A percentile compares a stretch with the other conserved stretches of the same genome.
phyloP scores from a whole-genome alignment of 495 filamentous ascomycete species.

The Cercophora newfieldiana region DNA sequence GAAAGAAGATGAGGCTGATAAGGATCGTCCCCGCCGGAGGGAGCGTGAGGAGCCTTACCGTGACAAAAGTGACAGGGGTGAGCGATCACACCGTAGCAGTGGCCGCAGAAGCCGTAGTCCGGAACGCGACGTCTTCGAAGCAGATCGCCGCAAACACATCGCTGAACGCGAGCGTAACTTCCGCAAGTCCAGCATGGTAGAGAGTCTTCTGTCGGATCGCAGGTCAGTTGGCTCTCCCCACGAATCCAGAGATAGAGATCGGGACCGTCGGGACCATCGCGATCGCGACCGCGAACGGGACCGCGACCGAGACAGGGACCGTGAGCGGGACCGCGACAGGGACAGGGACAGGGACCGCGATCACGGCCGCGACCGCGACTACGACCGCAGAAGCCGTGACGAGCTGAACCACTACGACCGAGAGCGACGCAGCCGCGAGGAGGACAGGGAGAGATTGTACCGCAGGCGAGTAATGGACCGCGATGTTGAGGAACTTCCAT shows the following conservation, averaged over 20 bases:
- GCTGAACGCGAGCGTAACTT: slow-evolving; percentile 86
- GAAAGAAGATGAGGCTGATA: slow-evolving; percentile 82
- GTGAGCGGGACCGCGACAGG: slow-evolving; percentile 25
- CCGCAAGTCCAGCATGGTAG: slow-evolving; percentile 71
- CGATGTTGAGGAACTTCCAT: slow-evolving; percentile 78
- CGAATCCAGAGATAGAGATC: slow-evolving; percentile 49
- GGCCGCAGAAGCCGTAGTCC: slow-evolving; percentile 60
- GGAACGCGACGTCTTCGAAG: slow-evolving; percentile 84
- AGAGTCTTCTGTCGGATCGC: slow-evolving; percentile 57
- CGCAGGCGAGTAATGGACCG: slow-evolving; percentile 78
- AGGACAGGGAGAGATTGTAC: slow-evolving; percentile 82
- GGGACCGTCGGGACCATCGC: slow-evolving; percentile 42
- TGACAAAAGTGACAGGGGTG: slow-evolving; percentile 62
- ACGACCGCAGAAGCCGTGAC: slow-evolving; percentile 28
- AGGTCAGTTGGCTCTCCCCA: slow-evolving; percentile 38
- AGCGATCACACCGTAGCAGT: slow-evolving; percentile 62
- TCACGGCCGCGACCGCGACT: slow-evolving; percentile 40
- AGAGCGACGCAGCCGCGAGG: slow-evolving; percentile 78
- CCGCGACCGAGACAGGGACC: slow-evolving; percentile 34
- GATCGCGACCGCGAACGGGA: slow-evolving; percentile 43
- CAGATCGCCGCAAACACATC: slow-evolving; percentile 80
- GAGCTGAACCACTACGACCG: slow-evolving; percentile 53
- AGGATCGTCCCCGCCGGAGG: slow-evolving; percentile 64
- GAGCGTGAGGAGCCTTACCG: slow-evolving; percentile 58
- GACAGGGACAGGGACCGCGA: slow-evolving; percentile 44